Percentiles rank a stretch among this genome's conserved stretches.
Evolutionary conservation across 768 basidiomycete genomes (phyloP).

Genomic region (Hortiboletus campestris): DNA sequence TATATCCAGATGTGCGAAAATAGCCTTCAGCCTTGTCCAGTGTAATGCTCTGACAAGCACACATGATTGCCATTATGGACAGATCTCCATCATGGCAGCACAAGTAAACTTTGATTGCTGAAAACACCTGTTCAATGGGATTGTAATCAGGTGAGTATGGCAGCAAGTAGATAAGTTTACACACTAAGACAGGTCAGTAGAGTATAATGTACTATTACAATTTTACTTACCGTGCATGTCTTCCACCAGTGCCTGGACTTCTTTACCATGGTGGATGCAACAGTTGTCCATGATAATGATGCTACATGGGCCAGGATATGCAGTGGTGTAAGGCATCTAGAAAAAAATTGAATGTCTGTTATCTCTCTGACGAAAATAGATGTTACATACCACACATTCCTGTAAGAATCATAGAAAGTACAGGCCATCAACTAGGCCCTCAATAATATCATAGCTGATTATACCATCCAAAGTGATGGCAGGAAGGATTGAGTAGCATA

Average conservation of each 20-base stretch:
- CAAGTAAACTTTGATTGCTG: not conserved
- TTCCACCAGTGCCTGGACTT: slow-evolving; percentile 15
- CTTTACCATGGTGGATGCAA: slow-evolving; percentile 21
- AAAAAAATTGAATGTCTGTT: too few relatives aligned
- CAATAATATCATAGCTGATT: too few relatives aligned
- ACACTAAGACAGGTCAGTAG: slow-evolving; percentile 1
- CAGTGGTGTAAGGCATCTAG: too few relatives aligned
- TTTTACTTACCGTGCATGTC: slow-evolving; percentile 22
- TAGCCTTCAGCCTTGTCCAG: not conserved
- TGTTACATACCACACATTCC: not conserved
- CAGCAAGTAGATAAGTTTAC: slow-evolving; percentile 26
- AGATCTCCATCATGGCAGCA: not conserved
- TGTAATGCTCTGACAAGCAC: too few relatives aligned
- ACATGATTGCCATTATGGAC: not conserved
- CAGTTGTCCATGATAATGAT: slow-evolving; percentile 22
- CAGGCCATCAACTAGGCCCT: not conserved
- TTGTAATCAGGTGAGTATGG: too few relatives aligned
- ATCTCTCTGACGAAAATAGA: too few relatives aligned
- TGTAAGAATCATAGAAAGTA: not conserved
- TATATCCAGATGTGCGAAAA: not conserved
- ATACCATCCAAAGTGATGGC: too few relatives aligned
- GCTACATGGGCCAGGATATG: not conserved
- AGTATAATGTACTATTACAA: too few relatives aligned
- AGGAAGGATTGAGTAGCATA: too few relatives aligned
- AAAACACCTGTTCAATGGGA: slow-evolving; percentile 27